Base-by-base conservation (phyloP, 495 filamentous ascomycete genomes). In the Glonium stellatum region DNA sequence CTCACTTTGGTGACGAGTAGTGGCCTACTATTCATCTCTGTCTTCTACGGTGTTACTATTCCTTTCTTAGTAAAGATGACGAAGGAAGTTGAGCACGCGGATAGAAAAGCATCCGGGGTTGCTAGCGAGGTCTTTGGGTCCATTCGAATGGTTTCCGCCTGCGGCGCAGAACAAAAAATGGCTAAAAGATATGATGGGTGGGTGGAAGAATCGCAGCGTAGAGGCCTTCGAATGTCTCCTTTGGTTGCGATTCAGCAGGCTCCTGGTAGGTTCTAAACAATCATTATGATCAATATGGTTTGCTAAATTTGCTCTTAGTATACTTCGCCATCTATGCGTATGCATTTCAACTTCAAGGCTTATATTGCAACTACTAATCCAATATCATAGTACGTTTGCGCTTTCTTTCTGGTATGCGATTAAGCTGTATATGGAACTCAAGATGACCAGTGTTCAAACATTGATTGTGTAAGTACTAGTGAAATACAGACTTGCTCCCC, bases 311-410 rank as follows among this genome's bases (percentile, higher is more conserved):
- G n/a, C n/a, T n/a, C n/a, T n/a, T n/a, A n/a, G n/a, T n/a, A n/a
- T n/a, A n/a, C n/a, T n/a, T n/a, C n/a, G n/a, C n/a, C n/a, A n/a
- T n/a, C n/a, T n/a, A n/a, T n/a, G n/a, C n/a, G n/a, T n/a, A n/a
- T n/a, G n/a, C n/a, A 49, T 1, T 57, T 57, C 48, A 39, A 57
- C 25, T 13, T 8, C 1, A 11, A 34, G 54, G 18, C 35, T 50
- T 86, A 93, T 50, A 3, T 50, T n/a, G 5, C n/a, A 11, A 4
- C 8, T 39, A 39, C 15, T 55, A 57, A 15, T 61, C 60, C 11
- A 58, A 49, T 19, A 34, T 36, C 25, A 63, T 22, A 25, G 57
- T 35, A 52, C 35, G 18, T 60, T 60, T 42, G 62, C 62, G 18
- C 46, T 60, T 25, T 21, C 58, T 11, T 41, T 60, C 5, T 64